Evolutionary conservation across 768 basidiomycete species (phyloP).

Genomic region (Tylopilus balloui): DNA sequence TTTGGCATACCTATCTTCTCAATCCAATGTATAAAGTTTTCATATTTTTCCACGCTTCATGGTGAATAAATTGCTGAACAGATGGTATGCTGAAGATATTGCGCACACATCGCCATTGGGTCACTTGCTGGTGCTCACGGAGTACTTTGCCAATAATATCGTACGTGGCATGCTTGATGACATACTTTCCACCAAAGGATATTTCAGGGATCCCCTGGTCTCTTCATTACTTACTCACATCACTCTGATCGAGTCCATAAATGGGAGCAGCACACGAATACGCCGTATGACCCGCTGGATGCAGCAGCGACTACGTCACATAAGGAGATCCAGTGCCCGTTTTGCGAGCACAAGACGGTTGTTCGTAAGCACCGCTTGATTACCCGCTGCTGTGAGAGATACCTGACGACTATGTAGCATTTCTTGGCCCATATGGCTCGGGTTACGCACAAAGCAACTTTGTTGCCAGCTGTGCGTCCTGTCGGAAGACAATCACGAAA

Average conservation of each 20-base stretch:
- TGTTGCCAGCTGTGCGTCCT: constrained; percentile 29
- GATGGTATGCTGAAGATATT: constrained; percentile 27
- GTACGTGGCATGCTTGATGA: constrained; percentile 1
- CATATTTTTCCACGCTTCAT: neutral
- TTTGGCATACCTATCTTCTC: constrained; percentile 39
- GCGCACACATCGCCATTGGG: neutral
- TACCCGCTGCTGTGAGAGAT: too few relatives aligned
- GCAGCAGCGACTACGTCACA: constrained; percentile 16
- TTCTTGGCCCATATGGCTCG: constrained; percentile 33
- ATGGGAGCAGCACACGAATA: constrained; percentile 3
- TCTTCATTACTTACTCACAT: constrained; percentile 7
- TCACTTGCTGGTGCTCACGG: neutral
- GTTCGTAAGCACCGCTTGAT: constrained; percentile 21
- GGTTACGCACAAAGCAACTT: constrained; percentile 49
- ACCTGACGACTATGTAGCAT: constrained; percentile 30
- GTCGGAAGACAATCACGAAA: constrained; percentile 35
- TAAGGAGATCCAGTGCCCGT: constrained; percentile 29
- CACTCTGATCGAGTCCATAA: constrained; percentile 4
- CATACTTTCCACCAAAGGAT: neutral
- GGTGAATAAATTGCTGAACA: neutral
- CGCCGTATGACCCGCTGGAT: constrained; percentile 19
- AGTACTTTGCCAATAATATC: constrained; percentile 10
- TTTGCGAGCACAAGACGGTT: constrained; percentile 14
- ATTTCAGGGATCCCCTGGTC: constrained; percentile 7
- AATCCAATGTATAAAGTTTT: constrained; percentile 30